A percentile compares a stretch with the other conserved stretches of the same genome.
These are phyloP conservation scores for Moricandia moricandioides DNA, from an alignment of 345 rosid genomes.

Conservation along the genomic window DNA sequence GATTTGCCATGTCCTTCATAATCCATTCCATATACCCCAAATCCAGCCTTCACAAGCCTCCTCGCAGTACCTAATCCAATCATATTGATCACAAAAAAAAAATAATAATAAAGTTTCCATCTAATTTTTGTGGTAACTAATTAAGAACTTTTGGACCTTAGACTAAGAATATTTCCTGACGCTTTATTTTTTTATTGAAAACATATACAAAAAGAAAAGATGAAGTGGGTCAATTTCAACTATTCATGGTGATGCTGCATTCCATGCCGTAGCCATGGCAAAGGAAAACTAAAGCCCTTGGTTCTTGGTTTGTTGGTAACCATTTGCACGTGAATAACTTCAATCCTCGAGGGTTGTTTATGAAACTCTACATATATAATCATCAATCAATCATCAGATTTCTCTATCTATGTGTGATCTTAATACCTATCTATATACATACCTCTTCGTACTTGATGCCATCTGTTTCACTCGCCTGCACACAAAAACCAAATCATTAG, in stretches of 20 bases:
- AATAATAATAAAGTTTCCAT: background rate
- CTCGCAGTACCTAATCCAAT: constrained; percentile 57
- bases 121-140: background rate
- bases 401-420: background rate
- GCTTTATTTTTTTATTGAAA: background rate
- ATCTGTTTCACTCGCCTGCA: constrained; percentile 23
- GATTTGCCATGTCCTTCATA: constrained; percentile 96
- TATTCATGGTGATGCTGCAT: constrained; percentile 85
- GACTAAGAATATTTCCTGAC: too few relatives aligned
- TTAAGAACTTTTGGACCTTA: background rate
- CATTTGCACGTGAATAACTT: constrained; percentile 81
- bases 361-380: constrained; percentile 44
- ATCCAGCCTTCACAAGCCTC: constrained; percentile 64
- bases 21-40: constrained; percentile 74
- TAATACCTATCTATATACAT: background rate
- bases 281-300: constrained; percentile 66
- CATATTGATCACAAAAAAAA: constrained; percentile 1
- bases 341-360: constrained; percentile 54
- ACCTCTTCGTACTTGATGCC: constrained; percentile 31
- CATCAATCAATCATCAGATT: background rate
- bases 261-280: constrained; percentile 97
- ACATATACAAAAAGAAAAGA: background rate
- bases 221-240: constrained; percentile 38
- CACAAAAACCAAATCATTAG: constrained; percentile 2
- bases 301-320: constrained; percentile 55